Conservation (phyloP, 345 rosid species). For the Rhodomyrtus tomentosa region DNA sequence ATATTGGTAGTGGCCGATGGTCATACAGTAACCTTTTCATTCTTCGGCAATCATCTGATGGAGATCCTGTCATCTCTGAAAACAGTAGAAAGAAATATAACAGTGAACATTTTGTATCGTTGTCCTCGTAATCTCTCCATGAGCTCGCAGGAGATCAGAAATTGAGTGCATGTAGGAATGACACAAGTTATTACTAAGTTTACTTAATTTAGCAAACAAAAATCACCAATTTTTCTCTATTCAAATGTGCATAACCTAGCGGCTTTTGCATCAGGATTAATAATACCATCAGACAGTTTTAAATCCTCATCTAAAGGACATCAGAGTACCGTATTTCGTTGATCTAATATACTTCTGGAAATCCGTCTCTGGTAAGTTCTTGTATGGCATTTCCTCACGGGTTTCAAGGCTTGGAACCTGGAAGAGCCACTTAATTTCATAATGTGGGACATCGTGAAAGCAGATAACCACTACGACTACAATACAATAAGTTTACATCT, state of each 20-base stretch:
- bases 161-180: neutral
- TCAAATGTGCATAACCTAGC: neutral
- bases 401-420: conserved; percentile 55
- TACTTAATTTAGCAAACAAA: neutral
- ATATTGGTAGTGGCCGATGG: conserved; percentile 45
- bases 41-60: conserved; percentile 8
- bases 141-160: neutral
- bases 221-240: neutral
- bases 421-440: neutral
- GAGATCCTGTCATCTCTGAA: conserved; percentile 57
- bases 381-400: conserved; percentile 44
- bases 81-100: neutral
- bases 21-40: conserved; percentile 37
- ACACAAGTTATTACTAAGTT: neutral
- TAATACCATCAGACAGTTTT: neutral
- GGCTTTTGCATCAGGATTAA: neutral
- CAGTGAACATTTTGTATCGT: neutral
- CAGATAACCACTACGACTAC: conserved; percentile 1
- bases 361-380: conserved; percentile 60
- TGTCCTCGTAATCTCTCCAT: neutral
- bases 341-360: conserved; percentile 79
- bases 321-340: conserved; percentile 33
- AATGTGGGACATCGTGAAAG: conserved; percentile 1
- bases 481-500: conserved; percentile 26
- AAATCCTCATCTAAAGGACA: neutral